These are phyloP conservation scores for Russula abietina DNA, from an alignment of 768 basidiomycete species.

Conservation along the genomic window DNA sequence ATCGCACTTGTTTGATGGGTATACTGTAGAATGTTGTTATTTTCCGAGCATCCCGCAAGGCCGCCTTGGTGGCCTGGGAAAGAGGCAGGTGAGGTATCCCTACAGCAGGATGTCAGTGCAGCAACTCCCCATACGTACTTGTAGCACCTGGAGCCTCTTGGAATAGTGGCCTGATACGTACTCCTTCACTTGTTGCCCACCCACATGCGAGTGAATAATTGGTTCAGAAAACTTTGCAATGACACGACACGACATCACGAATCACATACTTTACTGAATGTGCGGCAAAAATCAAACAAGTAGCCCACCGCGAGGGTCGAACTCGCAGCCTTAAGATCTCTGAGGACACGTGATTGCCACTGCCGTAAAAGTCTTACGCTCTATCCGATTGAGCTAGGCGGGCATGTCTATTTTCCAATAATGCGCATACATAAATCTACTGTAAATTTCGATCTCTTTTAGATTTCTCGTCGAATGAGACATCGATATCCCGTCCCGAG, in stretches of 20 bases:
- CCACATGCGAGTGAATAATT: no score
- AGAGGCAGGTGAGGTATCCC: constrained; percentile 50
- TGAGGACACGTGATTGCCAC: constrained; percentile 21
- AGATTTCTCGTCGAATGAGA: no score
- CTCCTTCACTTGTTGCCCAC: no score
- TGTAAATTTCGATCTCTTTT: no score
- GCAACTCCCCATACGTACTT: no score
- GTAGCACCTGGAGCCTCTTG: no score
- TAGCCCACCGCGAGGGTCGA: constrained; percentile 61
- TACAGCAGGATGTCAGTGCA: no score
- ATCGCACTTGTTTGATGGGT: constrained; percentile 70
- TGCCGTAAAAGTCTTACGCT: constrained; percentile 50
- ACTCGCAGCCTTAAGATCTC: constrained; percentile 55
- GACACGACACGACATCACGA: no score
- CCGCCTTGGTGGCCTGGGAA: constrained; percentile 49
- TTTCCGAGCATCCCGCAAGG: constrained; percentile 51
- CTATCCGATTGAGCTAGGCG: constrained; percentile 58
- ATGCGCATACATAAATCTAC: neutral
- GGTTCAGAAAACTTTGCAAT: no score
- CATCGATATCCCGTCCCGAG: no score
- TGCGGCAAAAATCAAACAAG: neutral
- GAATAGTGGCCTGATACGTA: no score
- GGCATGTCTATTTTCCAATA: constrained; percentile 27
- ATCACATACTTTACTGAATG: no score
- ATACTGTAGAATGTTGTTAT: constrained; percentile 62